phyloP scores from a whole-genome alignment of 805 yeast genomes.

The Saturnispora sanitii region DNA sequence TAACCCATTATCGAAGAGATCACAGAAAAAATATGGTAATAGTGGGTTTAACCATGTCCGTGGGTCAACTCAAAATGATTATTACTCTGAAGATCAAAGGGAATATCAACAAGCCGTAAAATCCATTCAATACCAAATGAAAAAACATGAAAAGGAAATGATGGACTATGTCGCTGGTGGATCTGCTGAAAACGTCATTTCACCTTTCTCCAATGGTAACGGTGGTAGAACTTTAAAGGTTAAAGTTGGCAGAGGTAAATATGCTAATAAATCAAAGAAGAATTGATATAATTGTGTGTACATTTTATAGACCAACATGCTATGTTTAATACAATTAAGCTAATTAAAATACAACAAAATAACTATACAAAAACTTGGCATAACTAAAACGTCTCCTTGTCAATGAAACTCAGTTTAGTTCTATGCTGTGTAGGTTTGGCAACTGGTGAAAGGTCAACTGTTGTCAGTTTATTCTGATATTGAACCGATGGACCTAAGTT shows the following conservation, averaged over 20 bases:
- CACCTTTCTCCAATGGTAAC: constrained; percentile 73
- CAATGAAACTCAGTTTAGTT: constrained; percentile 7
- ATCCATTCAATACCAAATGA: constrained; percentile 77
- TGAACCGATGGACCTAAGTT: constrained; percentile 5
- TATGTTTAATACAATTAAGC: neutral
- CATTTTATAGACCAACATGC: neutral
- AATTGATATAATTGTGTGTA: neutral
- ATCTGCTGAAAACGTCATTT: constrained; percentile 72
- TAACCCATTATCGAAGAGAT: constrained; percentile 76
- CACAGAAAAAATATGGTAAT: constrained; percentile 63
- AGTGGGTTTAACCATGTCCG: constrained; percentile 68
- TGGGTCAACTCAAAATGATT: constrained; percentile 41
- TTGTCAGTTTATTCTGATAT: neutral
- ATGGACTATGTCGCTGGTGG: constrained; percentile 95
- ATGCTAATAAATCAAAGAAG: constrained; percentile 40
- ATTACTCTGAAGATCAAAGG: constrained; percentile 86
- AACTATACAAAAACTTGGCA: neutral
- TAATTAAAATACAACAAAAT: neutral
- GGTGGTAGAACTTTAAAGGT: constrained; percentile 54
- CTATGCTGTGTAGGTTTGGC: too few relatives aligned
- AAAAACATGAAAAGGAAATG: constrained; percentile 75
- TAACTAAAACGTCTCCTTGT: constrained; percentile 5
- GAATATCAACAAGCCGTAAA: constrained; percentile 85
- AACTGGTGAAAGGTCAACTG: neutral
- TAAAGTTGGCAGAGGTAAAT: constrained; percentile 76